phyloP scores from a whole-genome alignment of 352 stramenopile species.

The Phytophthora meadii region DNA sequence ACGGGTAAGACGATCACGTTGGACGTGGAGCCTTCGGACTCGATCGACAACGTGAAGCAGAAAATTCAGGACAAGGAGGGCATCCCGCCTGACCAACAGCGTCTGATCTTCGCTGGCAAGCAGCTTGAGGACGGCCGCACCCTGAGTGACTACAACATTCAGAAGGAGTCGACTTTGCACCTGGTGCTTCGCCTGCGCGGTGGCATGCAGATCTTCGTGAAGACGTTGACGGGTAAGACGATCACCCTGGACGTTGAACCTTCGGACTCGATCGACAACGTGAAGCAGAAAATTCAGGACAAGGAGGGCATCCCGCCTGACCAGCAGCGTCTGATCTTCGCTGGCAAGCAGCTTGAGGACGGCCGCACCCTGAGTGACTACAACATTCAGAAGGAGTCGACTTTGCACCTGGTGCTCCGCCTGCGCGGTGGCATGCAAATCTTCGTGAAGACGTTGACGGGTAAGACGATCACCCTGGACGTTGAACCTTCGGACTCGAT shows the following conservation, averaged over 20 bases:
- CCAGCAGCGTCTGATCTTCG: slow-evolving; percentile 97
- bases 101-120: slow-evolving; percentile 96
- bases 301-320: slow-evolving; percentile 92
- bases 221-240: slow-evolving; percentile 34
- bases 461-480: slow-evolving; percentile 32
- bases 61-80: slow-evolving; percentile 62
- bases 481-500: slow-evolving; percentile 33
- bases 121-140: slow-evolving; percentile 85
- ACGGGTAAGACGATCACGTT: slow-evolving; percentile 34
- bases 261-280: slow-evolving; percentile 34
- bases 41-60: slow-evolving; percentile 32
- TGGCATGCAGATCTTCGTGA: slow-evolving; percentile 50
- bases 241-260: slow-evolving; percentile 32
- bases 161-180: slow-evolving; percentile 35
- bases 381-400: slow-evolving; percentile 39
- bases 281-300: slow-evolving; percentile 32
- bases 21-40: slow-evolving; percentile 29
- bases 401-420: slow-evolving; percentile 28
- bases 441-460: slow-evolving; percentile 37
- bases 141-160: slow-evolving; percentile 35
- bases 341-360: slow-evolving; percentile 93
- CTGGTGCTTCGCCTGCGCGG: slow-evolving; percentile 28
- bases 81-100: slow-evolving; percentile 95
- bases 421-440: slow-evolving; percentile 50
- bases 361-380: slow-evolving; percentile 33